phyloP scores from a whole-genome alignment of 805 yeast species.

The Isabelozyma pseudorhagii region DNA sequence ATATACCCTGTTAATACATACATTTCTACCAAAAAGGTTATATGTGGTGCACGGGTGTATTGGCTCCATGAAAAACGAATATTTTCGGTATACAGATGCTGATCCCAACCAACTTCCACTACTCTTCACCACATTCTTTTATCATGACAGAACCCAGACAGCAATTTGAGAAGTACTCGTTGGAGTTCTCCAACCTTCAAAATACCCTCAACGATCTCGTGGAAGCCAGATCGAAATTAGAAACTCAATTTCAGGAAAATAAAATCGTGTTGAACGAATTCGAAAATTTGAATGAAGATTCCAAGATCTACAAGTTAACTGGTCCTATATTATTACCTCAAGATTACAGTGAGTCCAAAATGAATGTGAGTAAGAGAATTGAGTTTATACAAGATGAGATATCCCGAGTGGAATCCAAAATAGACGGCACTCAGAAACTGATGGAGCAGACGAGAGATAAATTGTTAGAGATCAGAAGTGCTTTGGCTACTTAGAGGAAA shows the following conservation, averaged over 20 bases:
- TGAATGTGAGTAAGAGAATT: constrained; percentile 83
- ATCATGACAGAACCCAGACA: constrained; percentile 25
- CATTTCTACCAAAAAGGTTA: too few relatives aligned
- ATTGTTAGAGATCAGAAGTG: constrained; percentile 45
- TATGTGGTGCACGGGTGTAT: not conserved
- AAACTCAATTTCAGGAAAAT: constrained; percentile 93
- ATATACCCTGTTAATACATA: not conserved
- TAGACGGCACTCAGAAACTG: constrained; percentile 43
- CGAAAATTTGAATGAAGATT: constrained; percentile 54
- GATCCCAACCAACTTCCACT: not conserved
- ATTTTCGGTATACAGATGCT: not conserved
- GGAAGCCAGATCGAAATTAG: constrained; percentile 77
- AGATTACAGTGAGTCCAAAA: constrained; percentile 74
- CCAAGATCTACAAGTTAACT: constrained; percentile 82
- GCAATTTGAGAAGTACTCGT: constrained; percentile 42
- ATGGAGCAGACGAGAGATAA: constrained; percentile 60
- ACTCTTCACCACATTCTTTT: not conserved
- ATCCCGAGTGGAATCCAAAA: constrained; percentile 64
- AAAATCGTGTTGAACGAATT: constrained; percentile 85
- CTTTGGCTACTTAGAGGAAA: constrained; percentile 8
- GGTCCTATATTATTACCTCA: constrained; percentile 94
- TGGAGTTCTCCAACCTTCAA: constrained; percentile 46
- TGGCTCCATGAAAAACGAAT: not conserved
- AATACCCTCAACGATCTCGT: constrained; percentile 51
- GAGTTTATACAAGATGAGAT: constrained; percentile 85